Percentiles rank a stretch among this genome's conserved stretches.
Conservation (phyloP, 2,329 filamentous ascomycete species). For the Hypoxylon sp. region DNA sequence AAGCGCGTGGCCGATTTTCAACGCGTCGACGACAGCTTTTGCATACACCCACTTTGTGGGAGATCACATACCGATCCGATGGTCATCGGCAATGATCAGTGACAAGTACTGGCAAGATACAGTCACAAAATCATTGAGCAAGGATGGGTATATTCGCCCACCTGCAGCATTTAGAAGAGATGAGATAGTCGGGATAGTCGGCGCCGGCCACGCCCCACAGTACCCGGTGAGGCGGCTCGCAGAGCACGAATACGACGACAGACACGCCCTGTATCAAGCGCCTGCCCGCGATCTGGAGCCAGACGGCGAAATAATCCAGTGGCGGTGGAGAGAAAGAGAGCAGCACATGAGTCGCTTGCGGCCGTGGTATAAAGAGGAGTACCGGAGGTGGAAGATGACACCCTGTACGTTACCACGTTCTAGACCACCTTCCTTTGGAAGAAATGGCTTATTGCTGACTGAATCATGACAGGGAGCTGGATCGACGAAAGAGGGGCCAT, state of each 20-base stretch:
- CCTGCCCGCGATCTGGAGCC: no score
- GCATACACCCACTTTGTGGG: not conserved
- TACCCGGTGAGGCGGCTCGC: not conserved
- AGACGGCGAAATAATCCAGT: not conserved
- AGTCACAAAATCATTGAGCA: not conserved
- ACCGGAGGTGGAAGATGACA: not conserved
- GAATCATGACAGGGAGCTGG: not conserved
- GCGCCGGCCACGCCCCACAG: not conserved
- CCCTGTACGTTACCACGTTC: not conserved
- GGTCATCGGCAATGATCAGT: slow-evolving; percentile 3
- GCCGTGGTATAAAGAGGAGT: not conserved
- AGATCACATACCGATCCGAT: slow-evolving; percentile 6
- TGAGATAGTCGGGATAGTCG: not conserved
- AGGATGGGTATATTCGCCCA: not conserved
- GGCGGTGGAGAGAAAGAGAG: not conserved
- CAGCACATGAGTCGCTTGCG: not conserved
- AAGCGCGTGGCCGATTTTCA: no score
- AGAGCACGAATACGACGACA: not conserved
- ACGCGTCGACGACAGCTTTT: not conserved
- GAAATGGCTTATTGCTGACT: not conserved
- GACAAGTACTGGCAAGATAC: slow-evolving; percentile 2
- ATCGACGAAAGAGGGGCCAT: not conserved
- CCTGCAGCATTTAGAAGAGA: not conserved
- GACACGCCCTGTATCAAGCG: no score
- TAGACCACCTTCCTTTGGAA: not conserved